Percentiles rank a stretch among this genome's conserved stretches.
These are phyloP conservation scores for Diaporthe ampelina DNA, from an alignment of 2,329 filamentous ascomycete species.

Conservation along the genomic window DNA sequence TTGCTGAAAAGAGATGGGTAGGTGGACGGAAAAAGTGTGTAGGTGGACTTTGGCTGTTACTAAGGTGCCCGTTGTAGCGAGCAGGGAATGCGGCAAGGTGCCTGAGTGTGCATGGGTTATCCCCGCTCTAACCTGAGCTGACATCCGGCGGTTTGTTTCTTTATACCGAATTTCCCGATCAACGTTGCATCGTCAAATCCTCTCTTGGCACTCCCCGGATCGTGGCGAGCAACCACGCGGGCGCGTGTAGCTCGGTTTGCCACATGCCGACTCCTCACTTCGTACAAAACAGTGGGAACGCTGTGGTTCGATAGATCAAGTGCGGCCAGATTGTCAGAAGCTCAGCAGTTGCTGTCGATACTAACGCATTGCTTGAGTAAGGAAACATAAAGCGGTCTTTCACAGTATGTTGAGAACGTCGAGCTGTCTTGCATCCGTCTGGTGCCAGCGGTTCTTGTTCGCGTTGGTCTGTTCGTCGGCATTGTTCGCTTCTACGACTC, in stretches of 20 bases:
- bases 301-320: too few relatives aligned
- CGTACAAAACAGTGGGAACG: neutral
- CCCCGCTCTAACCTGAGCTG: neutral
- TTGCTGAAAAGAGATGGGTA: too few relatives aligned
- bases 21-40: too few relatives aligned
- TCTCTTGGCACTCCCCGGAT: neutral
- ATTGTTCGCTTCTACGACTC: neutral
- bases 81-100: neutral
- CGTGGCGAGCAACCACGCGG: neutral
- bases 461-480: neutral
- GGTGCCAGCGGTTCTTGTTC: neutral
- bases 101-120: neutral
- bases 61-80: too few relatives aligned
- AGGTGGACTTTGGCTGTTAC: too few relatives aligned
- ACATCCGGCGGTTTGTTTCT: slow-evolving; percentile 6
- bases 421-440: neutral
- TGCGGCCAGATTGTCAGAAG: neutral
- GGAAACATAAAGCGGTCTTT: neutral
- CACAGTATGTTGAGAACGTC: neutral
- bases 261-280: slow-evolving; percentile 11
- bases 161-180: neutral
- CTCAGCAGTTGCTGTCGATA: neutral
- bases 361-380: neutral
- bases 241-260: neutral
- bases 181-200: slow-evolving; percentile 22